These are phyloP conservation scores for Posidonia australis DNA, from an alignment of 106 monocot genomes.

Conservation along the genomic window DNA sequence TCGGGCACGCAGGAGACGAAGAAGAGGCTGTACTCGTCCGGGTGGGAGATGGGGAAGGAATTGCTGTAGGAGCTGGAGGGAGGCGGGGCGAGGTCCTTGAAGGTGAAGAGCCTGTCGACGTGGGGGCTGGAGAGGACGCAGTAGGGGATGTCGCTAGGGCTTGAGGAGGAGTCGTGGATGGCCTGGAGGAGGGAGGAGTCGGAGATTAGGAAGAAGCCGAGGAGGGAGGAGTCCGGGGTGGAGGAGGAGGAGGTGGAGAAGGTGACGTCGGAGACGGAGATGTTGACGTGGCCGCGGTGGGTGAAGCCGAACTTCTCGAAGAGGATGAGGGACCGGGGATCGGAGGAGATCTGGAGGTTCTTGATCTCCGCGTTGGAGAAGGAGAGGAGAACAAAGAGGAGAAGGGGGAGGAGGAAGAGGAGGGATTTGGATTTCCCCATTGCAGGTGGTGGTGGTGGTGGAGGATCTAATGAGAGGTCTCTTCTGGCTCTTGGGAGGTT, in stretches of 20 bases:
- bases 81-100: constrained; percentile 26
- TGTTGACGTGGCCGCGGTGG: constrained; percentile 32
- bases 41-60: constrained; percentile 41
- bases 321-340: constrained; percentile 30
- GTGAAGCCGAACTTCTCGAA: constrained; percentile 44
- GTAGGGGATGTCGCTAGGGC: not conserved
- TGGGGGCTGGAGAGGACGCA: constrained; percentile 56
- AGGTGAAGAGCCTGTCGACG: constrained; percentile 50
- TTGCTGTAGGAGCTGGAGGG: constrained; percentile 17
- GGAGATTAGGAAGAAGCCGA: constrained; percentile 43
- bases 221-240: constrained; percentile 15
- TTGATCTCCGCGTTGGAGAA: constrained; percentile 59
- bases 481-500: too few relatives aligned
- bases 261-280: constrained; percentile 28
- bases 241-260: constrained; percentile 27
- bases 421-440: not conserved
- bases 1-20: constrained; percentile 48
- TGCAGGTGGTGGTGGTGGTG: too few relatives aligned
- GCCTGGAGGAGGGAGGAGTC: constrained; percentile 23
- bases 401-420: constrained; percentile 1
- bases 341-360: constrained; percentile 37
- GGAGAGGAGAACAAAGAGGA: constrained; percentile 19
- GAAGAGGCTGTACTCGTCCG: constrained; percentile 75
- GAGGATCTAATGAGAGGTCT: too few relatives aligned
- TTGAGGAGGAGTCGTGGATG: constrained; percentile 13